Base-by-base conservation (phyloP, 2,329 filamentous ascomycete species). In the Coniochaeta sp. region DNA sequence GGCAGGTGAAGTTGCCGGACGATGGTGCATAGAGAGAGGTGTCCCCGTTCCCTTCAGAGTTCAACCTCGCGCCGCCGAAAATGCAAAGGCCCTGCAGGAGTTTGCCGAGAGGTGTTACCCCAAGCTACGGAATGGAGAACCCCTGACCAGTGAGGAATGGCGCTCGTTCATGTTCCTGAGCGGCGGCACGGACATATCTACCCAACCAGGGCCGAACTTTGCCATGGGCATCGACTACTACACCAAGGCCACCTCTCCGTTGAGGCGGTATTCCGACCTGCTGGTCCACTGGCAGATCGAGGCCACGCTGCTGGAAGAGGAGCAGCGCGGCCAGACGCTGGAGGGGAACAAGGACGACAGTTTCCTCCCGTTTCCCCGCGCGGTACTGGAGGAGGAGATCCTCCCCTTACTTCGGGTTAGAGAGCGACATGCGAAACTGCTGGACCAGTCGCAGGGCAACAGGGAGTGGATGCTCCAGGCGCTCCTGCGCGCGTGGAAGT, bases 201-300 rank as follows among this genome's bases (percentile, higher is more conserved):
- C 76, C n/a, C 65, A 63, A 3, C 75, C 82, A 0, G 76, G 73
- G 8, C 76, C 76, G 5, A 77, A 85, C 64, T 74, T 79, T 54
- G 70, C 76, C 42, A 71, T 86, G 53, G 84, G 83, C 16, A 61
- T 78, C 1, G 73, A 81, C 51, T 77, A 79, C 67, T 85, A 86
- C 63, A 70, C 78, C 53, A 85, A 83, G 57, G 77, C 77, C 33
- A 87, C 84, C 7, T 84, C 79, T 48, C 84, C 84, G 16, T 72
- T 87, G n/a, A 80, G 84, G 30, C 77, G 84, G 40, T 86, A 77
- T 65, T 67, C 71, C 5, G 84, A 87, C 63, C 67, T 87, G 46
- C 62, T 87, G 28, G 74, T 79, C 1, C 83, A 86, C 66, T 86
- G 81, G 80, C 83, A 87, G 63, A 79, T 87, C 55, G 77, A 85